Conservation (phyloP, 2,329 filamentous ascomycete genomes). For the Diaporthe sp. region DNA sequence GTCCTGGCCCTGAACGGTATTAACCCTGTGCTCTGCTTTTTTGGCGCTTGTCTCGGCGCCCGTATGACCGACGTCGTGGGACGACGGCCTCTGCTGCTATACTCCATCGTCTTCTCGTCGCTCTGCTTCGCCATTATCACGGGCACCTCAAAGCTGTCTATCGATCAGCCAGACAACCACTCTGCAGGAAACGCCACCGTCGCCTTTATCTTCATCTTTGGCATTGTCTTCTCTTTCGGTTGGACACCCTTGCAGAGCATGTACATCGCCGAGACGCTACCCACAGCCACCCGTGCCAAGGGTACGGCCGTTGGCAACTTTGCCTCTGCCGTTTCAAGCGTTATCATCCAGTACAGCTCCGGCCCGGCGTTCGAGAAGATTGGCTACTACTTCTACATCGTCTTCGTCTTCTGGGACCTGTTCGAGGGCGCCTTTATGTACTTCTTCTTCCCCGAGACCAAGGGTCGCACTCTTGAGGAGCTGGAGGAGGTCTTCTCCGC, state of each 20-base stretch:
- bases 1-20: slow-evolving; percentile 65
- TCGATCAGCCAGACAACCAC: slow-evolving; percentile 51
- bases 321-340: slow-evolving; percentile 54
- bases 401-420: slow-evolving; percentile 62
- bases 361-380: slow-evolving; percentile 60
- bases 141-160: slow-evolving; percentile 60
- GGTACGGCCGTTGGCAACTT: slow-evolving; percentile 60
- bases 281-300: slow-evolving; percentile 61
- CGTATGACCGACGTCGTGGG: slow-evolving; percentile 69
- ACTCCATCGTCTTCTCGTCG: slow-evolving; percentile 60
- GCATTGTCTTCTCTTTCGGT: slow-evolving; percentile 65
- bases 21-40: slow-evolving; percentile 67
- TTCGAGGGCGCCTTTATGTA: slow-evolving; percentile 60
- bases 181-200: slow-evolving; percentile 60
- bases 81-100: slow-evolving; percentile 68
- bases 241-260: slow-evolving; percentile 65
- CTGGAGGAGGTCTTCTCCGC: slow-evolving; percentile 66
- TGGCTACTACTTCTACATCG: slow-evolving; percentile 60
- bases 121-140: slow-evolving; percentile 65
- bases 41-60: slow-evolving; percentile 67
- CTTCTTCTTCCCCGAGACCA: slow-evolving; percentile 65
- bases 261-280: slow-evolving; percentile 63
- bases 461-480: slow-evolving; percentile 67
- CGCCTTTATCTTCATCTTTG: slow-evolving; percentile 67
- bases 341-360: slow-evolving; percentile 60